phyloP scores from a whole-genome alignment of 495 filamentous ascomycete genomes.

The Lichenothelia convexa region DNA sequence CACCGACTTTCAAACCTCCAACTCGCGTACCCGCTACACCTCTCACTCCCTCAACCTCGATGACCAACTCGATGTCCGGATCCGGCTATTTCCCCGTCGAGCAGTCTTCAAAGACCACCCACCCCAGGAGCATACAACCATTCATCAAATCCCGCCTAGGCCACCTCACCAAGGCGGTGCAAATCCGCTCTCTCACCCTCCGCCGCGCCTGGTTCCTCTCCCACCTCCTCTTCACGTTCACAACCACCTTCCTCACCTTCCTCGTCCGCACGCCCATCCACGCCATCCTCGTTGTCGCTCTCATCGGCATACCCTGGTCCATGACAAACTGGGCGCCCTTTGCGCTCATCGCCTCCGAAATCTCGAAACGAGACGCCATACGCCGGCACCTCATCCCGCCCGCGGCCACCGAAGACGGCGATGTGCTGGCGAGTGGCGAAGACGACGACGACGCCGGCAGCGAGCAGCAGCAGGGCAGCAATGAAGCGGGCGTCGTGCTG shows the following conservation, averaged over 20 bases:
- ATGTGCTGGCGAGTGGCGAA: constrained; percentile 18
- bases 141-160: constrained; percentile 1
- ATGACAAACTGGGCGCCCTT: constrained; percentile 83
- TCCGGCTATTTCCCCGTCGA: constrained; percentile 12
- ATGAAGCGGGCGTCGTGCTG: constrained; percentile 74
- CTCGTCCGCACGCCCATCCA: constrained; percentile 45
- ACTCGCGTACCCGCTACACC: constrained; percentile 4
- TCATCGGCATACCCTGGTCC: constrained; percentile 78
- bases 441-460: constrained; percentile 28
- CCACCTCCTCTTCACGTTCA: constrained; percentile 60
- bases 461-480: constrained; percentile 57
- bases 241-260: constrained; percentile 63
- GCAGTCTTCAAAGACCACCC: background rate
- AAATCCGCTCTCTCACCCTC: constrained; percentile 66
- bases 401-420: constrained; percentile 12
- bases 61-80: constrained; percentile 4
- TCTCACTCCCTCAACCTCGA: constrained; percentile 12
- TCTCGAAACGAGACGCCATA: constrained; percentile 55
- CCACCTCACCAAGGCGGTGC: too few relatives aligned
- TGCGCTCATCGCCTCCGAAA: constrained; percentile 77
- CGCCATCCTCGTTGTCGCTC: constrained; percentile 53
- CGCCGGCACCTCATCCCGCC: constrained; percentile 34
- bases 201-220: constrained; percentile 70
- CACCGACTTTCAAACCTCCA: constrained; percentile 46
- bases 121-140: background rate